phyloP scores from a whole-genome alignment of 495 filamentous ascomycete species.

The Hypoxylon intermedium region DNA sequence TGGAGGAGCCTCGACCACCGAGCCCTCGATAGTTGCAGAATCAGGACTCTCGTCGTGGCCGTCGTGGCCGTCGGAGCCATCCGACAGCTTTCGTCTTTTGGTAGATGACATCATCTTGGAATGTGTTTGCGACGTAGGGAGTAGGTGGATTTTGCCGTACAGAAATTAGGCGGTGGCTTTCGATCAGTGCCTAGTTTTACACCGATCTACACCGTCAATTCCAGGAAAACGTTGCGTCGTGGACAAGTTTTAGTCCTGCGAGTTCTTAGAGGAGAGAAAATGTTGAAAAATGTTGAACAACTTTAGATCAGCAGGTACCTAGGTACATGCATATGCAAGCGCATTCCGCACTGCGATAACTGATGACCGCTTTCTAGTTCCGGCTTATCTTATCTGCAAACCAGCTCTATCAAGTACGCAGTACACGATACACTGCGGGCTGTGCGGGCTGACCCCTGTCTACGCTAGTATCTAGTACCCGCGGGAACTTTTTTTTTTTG shows the following conservation, averaged over 20 bases:
- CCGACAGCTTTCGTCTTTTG: slow-evolving; percentile 37
- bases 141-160: neutral
- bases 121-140: neutral
- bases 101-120: slow-evolving; percentile 29
- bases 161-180: too few relatives aligned
- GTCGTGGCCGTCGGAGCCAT: neutral
- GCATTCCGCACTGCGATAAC: slow-evolving; percentile 31
- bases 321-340: neutral
- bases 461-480: slow-evolving; percentile 9
- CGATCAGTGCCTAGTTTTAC: too few relatives aligned
- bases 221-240: too few relatives aligned
- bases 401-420: slow-evolving; percentile 10
- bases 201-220: too few relatives aligned
- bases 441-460: neutral
- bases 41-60: slow-evolving; percentile 21
- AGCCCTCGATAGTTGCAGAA: slow-evolving; percentile 28
- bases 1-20: slow-evolving; percentile 37
- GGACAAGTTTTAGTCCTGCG: too few relatives aligned
- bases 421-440: neutral
- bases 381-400: slow-evolving; percentile 17
- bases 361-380: slow-evolving; percentile 28
- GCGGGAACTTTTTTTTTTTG: slow-evolving; percentile 21
- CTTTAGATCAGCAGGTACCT: neutral
- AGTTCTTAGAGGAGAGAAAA: slow-evolving; percentile 8
- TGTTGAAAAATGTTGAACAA: neutral